phyloP scores from a whole-genome alignment of 148 eudicot genomes.

The Amaranthus palmeri region DNA sequence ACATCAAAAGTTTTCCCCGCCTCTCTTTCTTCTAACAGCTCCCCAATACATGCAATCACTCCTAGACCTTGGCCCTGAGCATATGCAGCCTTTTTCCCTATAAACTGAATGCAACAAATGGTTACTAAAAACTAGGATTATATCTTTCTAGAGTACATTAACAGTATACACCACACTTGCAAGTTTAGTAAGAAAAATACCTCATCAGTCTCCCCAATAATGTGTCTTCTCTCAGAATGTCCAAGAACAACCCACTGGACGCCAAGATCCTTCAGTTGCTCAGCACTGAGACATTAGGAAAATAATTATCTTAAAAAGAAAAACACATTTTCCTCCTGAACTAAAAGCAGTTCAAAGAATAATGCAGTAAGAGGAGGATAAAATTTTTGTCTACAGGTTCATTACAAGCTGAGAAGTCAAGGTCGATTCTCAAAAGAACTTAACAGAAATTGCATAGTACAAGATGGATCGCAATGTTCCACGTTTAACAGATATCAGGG shows the following conservation, averaged over 20 bases:
- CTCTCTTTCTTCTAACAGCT: slow-evolving; percentile 78
- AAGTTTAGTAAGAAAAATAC: slow-evolving; percentile 26
- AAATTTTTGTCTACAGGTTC: not conserved
- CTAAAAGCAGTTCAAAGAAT: not conserved
- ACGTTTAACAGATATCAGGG: no score
- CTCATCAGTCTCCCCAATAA: slow-evolving; percentile 80
- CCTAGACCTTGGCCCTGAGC: slow-evolving; percentile 81
- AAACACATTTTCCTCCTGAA: not conserved
- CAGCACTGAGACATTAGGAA: slow-evolving; percentile 43
- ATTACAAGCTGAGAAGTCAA: not conserved
- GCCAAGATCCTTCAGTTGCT: slow-evolving; percentile 83
- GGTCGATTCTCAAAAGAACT: not conserved
- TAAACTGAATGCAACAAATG: slow-evolving; percentile 52
- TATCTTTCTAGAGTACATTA: not conserved
- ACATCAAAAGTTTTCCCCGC: slow-evolving; percentile 92
- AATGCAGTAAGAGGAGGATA: not conserved
- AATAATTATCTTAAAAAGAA: not conserved
- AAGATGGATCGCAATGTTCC: not conserved
- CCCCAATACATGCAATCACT: slow-evolving; percentile 94
- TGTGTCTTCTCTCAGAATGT: slow-evolving; percentile 88
- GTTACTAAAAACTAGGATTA: slow-evolving; percentile 10
- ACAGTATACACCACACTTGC: not conserved
- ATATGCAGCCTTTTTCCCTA: slow-evolving; percentile 94
- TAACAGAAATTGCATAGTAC: not conserved
- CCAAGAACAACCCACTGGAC: slow-evolving; percentile 98